phyloP scores from a whole-genome alignment of 225 moss, liverwort and hornwort genomes.

The Marchantia paleacea region DNA sequence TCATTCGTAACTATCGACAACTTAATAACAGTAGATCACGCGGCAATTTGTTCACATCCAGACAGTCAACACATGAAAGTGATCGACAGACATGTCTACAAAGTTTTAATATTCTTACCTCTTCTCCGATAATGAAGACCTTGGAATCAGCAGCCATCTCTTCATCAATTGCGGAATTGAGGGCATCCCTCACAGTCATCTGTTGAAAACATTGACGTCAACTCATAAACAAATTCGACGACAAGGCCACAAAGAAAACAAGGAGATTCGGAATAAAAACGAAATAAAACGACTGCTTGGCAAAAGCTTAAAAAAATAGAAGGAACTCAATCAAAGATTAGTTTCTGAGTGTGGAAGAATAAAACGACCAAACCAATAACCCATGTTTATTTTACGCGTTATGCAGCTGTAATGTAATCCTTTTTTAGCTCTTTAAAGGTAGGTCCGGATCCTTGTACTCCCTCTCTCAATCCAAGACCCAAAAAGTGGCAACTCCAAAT shows the following conservation, averaged over 20 bases:
- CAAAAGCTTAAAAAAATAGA: neutral
- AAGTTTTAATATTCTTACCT: conserved; percentile 16
- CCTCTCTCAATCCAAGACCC: neutral
- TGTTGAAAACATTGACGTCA: conserved; percentile 7
- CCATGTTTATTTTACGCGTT: too few relatives aligned
- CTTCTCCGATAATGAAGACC: conserved; percentile 51
- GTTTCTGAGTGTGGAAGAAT: neutral
- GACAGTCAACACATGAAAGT: too few relatives aligned
- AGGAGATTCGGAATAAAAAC: neutral
- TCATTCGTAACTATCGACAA: too few relatives aligned
- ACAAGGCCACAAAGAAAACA: neutral
- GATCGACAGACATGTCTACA: too few relatives aligned
- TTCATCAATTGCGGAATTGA: conserved; percentile 52
- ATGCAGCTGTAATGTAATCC: neutral
- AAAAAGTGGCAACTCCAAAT: neutral
- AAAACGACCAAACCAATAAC: neutral
- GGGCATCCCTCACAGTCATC: conserved; percentile 51
- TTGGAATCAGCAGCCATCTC: conserved; percentile 52
- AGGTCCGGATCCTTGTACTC: neutral
- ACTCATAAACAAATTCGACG: neutral
- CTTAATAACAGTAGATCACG: too few relatives aligned
- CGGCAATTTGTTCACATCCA: too few relatives aligned
- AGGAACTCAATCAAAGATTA: neutral
- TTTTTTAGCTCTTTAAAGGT: neutral
- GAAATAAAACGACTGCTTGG: neutral